Percentiles rank a stretch among this genome's conserved stretches.
Conservation (phyloP, 2,329 filamentous ascomycete species). For the Aspergillus sp. region DNA sequence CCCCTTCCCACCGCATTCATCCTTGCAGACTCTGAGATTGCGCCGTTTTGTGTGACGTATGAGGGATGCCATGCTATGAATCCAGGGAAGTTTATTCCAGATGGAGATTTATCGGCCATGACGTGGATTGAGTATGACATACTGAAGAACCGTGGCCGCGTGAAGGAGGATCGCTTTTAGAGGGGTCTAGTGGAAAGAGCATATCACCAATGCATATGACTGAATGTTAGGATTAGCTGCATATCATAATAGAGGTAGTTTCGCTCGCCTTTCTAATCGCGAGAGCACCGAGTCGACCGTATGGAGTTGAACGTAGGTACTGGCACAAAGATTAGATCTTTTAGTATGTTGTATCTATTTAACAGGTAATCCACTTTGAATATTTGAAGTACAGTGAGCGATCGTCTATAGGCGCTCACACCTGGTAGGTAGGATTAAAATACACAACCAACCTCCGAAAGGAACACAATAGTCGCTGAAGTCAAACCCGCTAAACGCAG, state of each 20-base stretch:
- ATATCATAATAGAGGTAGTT: background rate
- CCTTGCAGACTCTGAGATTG: slow-evolving; percentile 78
- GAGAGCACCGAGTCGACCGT: background rate
- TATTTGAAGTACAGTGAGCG: background rate
- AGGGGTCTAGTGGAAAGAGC: background rate
- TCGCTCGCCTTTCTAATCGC: background rate
- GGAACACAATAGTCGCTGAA: slow-evolving; percentile 6
- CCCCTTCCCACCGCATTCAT: slow-evolving; percentile 84
- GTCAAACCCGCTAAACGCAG: slow-evolving; percentile 13
- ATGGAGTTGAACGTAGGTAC: no score
- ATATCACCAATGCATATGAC: background rate
- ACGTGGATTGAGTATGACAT: slow-evolving; percentile 89
- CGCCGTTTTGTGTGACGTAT: slow-evolving; percentile 85
- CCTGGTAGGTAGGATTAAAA: background rate
- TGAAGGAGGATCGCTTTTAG: slow-evolving; percentile 67
- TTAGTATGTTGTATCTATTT: no score
- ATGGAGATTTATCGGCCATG: slow-evolving; percentile 69
- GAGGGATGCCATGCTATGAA: slow-evolving; percentile 97
- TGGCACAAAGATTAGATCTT: no score
- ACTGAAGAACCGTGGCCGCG: slow-evolving; percentile 61
- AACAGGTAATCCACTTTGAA: no score
- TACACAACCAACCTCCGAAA: background rate
- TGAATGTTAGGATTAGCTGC: background rate
- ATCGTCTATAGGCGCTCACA: background rate
- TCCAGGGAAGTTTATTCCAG: slow-evolving; percentile 75